Evolutionary conservation across 2,329 filamentous ascomycete genomes (phyloP).

Genomic region (Ophiostoma ips): DNA sequence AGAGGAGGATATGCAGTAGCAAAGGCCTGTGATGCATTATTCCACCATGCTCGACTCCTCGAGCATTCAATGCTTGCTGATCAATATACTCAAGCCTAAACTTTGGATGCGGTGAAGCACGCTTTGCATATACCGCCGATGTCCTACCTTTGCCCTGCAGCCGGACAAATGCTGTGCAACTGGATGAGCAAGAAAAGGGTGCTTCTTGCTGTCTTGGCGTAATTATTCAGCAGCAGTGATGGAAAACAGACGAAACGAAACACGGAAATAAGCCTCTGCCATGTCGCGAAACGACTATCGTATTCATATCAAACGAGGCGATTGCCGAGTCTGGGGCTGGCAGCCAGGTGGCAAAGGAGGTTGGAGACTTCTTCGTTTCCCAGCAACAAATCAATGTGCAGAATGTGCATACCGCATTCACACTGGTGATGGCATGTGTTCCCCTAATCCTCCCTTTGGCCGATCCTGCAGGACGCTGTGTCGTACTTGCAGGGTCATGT

Average conservation of each 20-base stretch:
- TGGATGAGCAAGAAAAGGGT: neutral
- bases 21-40: too few species aligned
- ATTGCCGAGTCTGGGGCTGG: too few species aligned
- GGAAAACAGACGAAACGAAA: too few species aligned
- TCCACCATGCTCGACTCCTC: too few species aligned
- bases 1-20: too few species aligned
- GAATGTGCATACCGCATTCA: neutral
- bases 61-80: too few species aligned
- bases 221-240: too few species aligned
- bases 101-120: constrained; percentile 1
- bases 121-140: neutral
- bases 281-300: too few species aligned
- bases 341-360: too few species aligned
- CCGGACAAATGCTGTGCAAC: neutral
- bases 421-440: neutral
- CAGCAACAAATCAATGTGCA: neutral
- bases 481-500: constrained; percentile 2
- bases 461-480: constrained; percentile 7
- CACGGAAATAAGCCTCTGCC: too few species aligned
- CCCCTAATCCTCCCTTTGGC: neutral
- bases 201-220: neutral
- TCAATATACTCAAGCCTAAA: too few species aligned
- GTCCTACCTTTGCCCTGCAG: neutral
- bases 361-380: neutral
- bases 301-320: too few species aligned